Evolutionary conservation across 2,329 filamentous ascomycete genomes (phyloP).

Genomic region (Davidsoniella virescens): DNA sequence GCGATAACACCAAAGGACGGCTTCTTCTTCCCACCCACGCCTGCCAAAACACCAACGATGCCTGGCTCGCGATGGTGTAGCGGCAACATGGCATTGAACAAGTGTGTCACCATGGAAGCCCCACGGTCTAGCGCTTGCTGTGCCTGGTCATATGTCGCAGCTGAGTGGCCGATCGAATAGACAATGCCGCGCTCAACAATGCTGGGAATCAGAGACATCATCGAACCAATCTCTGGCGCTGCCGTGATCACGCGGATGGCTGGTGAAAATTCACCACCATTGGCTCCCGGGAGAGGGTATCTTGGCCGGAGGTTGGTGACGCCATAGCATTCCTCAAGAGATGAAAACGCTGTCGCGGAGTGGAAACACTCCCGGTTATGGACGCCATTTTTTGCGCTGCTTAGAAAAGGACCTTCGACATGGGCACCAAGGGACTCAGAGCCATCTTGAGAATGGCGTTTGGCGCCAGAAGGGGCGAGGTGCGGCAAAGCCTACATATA

Average conservation of each 20-base stretch:
- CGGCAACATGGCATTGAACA: constrained; percentile 88
- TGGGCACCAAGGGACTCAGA: constrained; percentile 82
- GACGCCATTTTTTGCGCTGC: constrained; percentile 67
- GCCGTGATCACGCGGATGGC: constrained; percentile 68
- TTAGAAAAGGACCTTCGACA: constrained; percentile 81
- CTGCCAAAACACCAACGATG: constrained; percentile 59
- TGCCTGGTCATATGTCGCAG: constrained; percentile 73
- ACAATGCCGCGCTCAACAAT: constrained; percentile 51
- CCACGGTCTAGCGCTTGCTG: constrained; percentile 54
- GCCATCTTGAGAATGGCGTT: constrained; percentile 47
- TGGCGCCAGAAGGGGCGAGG: constrained; percentile 52
- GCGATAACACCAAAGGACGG: constrained; percentile 83
- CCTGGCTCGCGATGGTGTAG: constrained; percentile 84
- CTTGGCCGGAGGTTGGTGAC: constrained; percentile 41
- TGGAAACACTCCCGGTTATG: constrained; percentile 62
- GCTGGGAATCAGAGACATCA: constrained; percentile 51
- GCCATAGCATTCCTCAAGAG: constrained; percentile 60
- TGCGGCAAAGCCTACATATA: constrained; percentile 47
- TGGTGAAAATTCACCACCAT: constrained; percentile 19
- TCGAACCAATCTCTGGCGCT: constrained; percentile 63
- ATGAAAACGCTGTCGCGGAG: constrained; percentile 43
- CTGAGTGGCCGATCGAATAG: constrained; percentile 72
- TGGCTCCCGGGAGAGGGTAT: constrained; percentile 13
- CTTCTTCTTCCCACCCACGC: constrained; percentile 23
- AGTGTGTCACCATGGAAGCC: constrained; percentile 77